Evolutionary conservation across 2,329 filamentous ascomycete species (phyloP), one percentile per base, ranked within the genome.

Genomic region (Xylariales sp.): DNA sequence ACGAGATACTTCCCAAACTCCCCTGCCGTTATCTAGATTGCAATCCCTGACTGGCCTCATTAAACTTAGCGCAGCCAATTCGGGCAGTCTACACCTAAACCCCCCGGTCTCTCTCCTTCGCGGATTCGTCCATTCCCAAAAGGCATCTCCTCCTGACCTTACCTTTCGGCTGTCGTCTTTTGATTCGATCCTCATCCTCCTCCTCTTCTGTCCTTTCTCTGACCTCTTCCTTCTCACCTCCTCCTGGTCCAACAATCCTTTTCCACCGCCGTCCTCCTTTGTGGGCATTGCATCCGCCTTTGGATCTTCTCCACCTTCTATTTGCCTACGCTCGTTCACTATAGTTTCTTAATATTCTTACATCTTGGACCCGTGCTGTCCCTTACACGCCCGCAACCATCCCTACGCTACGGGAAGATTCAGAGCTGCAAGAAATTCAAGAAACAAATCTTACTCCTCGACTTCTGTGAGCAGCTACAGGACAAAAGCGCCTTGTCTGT

Each of bases 21-120:
- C 27, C 41, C 41, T 44, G 31, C 21, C 24, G 22, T 28, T 34
- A 40, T 6, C 29, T 19, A 31, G 20, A 32, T 15, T 12, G 27
- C 24, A 43, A 52, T 54, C 52, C 48, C 51, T 55, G 52, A 53
- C 52, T 47, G 48, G 46, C 51, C 58, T 66, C 61, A 64, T 64
- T 61, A 61, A 64, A 65, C 59, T 61, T 66, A 66, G 63, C 63
- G 63, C 58, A 55, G 50, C 59, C 60, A 58, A 53, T 60, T 57
- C 55, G 50, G 47, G 60, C 55, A 65, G 64, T 65, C 58, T 61
- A 52, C 59, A 59, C 51, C 49, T 50, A 53, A 45, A 42, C 48
- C 47, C 47, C 44, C 38, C 44, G 42, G 41, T 44, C 25, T 42
- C 39, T 42, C 46, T 43, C 46, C 46, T 40, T 52, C 10, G 6